Evolutionary conservation across 768 basidiomycete genomes (phyloP).

Genomic region (Candolleomyces efflorescens): DNA sequence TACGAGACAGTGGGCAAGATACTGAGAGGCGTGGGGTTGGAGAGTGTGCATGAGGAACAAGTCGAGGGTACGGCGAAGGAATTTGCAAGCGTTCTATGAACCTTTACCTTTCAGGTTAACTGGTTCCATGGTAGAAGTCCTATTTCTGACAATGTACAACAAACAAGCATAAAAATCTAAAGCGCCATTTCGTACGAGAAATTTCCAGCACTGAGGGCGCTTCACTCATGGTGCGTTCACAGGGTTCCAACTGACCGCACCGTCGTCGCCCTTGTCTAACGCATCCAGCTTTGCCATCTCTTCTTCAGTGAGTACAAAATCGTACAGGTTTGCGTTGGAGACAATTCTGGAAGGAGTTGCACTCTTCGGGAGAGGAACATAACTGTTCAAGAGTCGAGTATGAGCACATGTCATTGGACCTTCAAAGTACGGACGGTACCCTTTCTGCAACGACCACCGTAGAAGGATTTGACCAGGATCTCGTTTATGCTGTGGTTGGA

Average conservation of each 20-base stretch:
- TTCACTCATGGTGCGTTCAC: conserved; percentile 45
- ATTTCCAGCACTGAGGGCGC: too few species aligned
- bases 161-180: too few species aligned
- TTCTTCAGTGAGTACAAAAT: conserved; percentile 62
- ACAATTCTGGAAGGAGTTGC: conserved; percentile 63
- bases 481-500: conserved; percentile 41
- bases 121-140: too few species aligned
- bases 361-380: conserved; percentile 81
- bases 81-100: background rate
- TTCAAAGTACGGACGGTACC: conserved; percentile 33
- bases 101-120: background rate
- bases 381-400: conserved; percentile 36
- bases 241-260: conserved; percentile 84
- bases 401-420: background rate
- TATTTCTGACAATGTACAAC: too few species aligned
- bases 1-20: conserved; percentile 60
- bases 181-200: too few species aligned
- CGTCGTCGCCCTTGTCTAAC: conserved; percentile 69
- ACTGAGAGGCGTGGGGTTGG: conserved; percentile 56
- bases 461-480: conserved; percentile 78
- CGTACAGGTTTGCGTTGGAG: conserved; percentile 70
- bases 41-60: conserved; percentile 66
- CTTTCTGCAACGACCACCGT: conserved; percentile 87
- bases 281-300: conserved; percentile 65
- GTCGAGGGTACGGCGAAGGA: conserved; percentile 36